These are phyloP conservation scores for Trichoderma hamatum DNA, from an alignment of 2,329 filamentous ascomycete species.

Conservation along the genomic window DNA sequence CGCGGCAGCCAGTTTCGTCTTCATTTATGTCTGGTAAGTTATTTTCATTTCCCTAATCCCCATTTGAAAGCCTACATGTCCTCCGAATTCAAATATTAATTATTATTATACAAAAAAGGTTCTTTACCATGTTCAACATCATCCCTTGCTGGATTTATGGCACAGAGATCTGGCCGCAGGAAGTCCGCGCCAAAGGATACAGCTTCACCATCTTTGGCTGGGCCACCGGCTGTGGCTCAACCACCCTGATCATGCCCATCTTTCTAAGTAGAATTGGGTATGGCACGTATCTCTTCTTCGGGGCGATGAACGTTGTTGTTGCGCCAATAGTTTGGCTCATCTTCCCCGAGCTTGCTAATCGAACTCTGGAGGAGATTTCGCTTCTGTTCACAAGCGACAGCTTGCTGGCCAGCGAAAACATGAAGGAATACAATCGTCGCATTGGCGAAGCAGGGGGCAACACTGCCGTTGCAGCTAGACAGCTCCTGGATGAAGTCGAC, in stretches of 20 bases:
- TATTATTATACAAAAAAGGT: conserved; percentile 28
- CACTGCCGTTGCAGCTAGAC: conserved; percentile 30
- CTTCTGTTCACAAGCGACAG: conserved; percentile 52
- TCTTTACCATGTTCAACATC: conserved; percentile 42
- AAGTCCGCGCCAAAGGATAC: conserved; percentile 61
- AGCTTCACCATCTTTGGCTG: conserved; percentile 62
- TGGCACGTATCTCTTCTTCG: conserved; percentile 56
- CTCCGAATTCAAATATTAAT: conserved; percentile 5
- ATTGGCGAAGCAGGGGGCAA: conserved; percentile 32
- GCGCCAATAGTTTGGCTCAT: conserved; percentile 54
- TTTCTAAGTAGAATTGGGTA: conserved; percentile 53
- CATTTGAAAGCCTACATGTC: background rate
- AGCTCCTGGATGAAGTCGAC: conserved; percentile 32
- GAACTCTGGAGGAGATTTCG: conserved; percentile 40
- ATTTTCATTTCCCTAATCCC: background rate
- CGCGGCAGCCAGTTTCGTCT: conserved; percentile 33
- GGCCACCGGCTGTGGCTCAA: conserved; percentile 60
- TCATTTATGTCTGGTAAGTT: conserved; percentile 34
- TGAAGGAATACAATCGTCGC: conserved; percentile 41
- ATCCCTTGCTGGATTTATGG: conserved; percentile 41
- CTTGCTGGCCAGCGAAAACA: conserved; percentile 49
- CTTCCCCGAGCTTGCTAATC: conserved; percentile 31
- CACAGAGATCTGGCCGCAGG: conserved; percentile 60
- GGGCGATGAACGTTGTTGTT: conserved; percentile 53
- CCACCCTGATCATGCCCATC: conserved; percentile 55